Evolutionary conservation across 345 rosid genomes (phyloP).

Genomic region (Carallia brachiata): DNA sequence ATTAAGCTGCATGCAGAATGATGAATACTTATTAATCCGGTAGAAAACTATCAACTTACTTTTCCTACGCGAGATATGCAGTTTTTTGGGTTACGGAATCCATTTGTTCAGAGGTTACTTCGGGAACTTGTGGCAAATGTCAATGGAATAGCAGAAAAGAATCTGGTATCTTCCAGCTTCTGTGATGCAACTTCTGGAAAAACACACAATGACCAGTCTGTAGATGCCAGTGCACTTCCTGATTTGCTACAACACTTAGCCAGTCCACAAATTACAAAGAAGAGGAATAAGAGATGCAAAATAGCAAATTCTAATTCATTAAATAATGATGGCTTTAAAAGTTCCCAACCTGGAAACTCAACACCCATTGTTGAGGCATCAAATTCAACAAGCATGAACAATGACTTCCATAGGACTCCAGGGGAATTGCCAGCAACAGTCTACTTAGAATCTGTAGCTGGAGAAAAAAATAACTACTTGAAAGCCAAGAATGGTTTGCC

Average conservation of each 20-base stretch:
- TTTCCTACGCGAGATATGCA: constrained; percentile 29
- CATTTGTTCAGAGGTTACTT: constrained; percentile 76
- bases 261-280: constrained; percentile 43
- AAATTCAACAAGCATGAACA: constrained; percentile 20
- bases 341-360: constrained; percentile 28
- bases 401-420: constrained; percentile 22
- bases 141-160: constrained; percentile 45
- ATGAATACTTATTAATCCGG: not conserved
- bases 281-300: constrained; percentile 51
- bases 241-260: constrained; percentile 40
- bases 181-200: constrained; percentile 34
- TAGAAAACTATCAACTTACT: constrained; percentile 4
- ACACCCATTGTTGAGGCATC: constrained; percentile 18
- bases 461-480: constrained; percentile 16
- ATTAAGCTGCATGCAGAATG: constrained; percentile 2
- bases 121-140: constrained; percentile 71
- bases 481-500: constrained; percentile 23
- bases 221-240: constrained; percentile 28
- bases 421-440: constrained; percentile 22
- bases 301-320: constrained; percentile 22
- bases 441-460: constrained; percentile 18
- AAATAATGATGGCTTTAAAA: constrained; percentile 34
- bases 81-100: constrained; percentile 88
- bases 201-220: constrained; percentile 24
- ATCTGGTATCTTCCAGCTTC: constrained; percentile 39